phyloP scores from a whole-genome alignment of 1,139 yeast species.

The Zygosaccharomyces pseudobailii region DNA sequence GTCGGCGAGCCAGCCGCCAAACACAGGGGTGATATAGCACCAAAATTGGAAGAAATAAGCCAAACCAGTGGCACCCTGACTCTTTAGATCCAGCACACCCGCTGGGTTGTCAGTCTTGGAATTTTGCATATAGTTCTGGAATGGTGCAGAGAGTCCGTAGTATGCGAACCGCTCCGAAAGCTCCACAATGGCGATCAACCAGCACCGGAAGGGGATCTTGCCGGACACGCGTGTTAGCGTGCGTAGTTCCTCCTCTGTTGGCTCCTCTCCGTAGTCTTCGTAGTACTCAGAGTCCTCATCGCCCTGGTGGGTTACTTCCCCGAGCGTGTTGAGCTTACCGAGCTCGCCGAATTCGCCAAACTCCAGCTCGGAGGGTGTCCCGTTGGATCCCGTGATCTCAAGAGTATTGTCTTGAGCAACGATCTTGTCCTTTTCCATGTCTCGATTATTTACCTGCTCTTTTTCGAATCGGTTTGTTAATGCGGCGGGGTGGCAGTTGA shows the following conservation, averaged over 20 bases:
- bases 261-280: slow-evolving; percentile 17
- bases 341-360: background rate
- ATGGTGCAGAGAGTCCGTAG: slow-evolving; percentile 72
- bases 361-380: slow-evolving; percentile 7
- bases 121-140: slow-evolving; percentile 73
- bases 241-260: slow-evolving; percentile 29
- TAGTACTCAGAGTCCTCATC: slow-evolving; percentile 1
- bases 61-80: slow-evolving; percentile 67
- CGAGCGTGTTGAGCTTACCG: slow-evolving; percentile 1
- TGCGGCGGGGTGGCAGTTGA: no score
- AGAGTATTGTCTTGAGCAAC: background rate
- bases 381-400: slow-evolving; percentile 12
- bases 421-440: background rate
- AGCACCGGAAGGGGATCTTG: slow-evolving; percentile 40
- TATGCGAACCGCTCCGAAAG: slow-evolving; percentile 81
- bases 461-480: no score
- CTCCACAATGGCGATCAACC: slow-evolving; percentile 75
- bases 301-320: slow-evolving; percentile 1
- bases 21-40: slow-evolving; percentile 76
- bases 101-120: slow-evolving; percentile 40
- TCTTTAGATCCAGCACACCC: slow-evolving; percentile 61
- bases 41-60: slow-evolving; percentile 75
- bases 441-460: no score
- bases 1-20: slow-evolving; percentile 76
- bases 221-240: slow-evolving; percentile 30